Percentiles rank a stretch among this genome's conserved stretches.
phyloP scores from a whole-genome alignment of 768 basidiomycete species.

The Leccinum longicurvipes region DNA sequence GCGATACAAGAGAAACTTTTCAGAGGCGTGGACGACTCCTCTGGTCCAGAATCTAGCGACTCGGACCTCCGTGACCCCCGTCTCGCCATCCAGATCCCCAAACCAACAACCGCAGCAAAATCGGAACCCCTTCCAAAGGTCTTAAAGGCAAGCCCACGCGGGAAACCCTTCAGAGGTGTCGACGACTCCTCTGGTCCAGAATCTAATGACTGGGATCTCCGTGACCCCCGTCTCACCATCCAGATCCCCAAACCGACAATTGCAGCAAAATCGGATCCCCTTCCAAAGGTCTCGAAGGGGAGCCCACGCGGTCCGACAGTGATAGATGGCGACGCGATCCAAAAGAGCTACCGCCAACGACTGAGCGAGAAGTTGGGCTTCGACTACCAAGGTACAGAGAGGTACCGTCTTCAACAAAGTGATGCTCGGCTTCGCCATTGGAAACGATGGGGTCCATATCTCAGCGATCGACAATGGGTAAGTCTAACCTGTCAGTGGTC shows the following conservation, averaged over 20 bases:
- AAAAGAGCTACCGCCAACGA: slow-evolving; percentile 56
- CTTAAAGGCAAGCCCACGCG: slow-evolving; percentile 35
- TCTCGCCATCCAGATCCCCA: slow-evolving; percentile 74
- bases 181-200: slow-evolving; percentile 21
- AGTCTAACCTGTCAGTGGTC: slow-evolving; percentile 21
- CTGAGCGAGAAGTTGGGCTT: slow-evolving; percentile 61
- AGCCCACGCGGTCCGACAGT: slow-evolving; percentile 30
- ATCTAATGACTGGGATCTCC: slow-evolving; percentile 24
- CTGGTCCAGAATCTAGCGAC: slow-evolving; percentile 19
- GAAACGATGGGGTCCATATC: slow-evolving; percentile 99
- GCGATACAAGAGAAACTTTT: slow-evolving; percentile 77
- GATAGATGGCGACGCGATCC: slow-evolving; percentile 12
- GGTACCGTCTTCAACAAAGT: slow-evolving; percentile 81
- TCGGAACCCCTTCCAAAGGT: slow-evolving; percentile 43
- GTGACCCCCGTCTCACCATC: slow-evolving; percentile 52
- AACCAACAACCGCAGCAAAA: slow-evolving; percentile 32
- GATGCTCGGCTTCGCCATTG: slow-evolving; percentile 80
- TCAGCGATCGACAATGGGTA: slow-evolving; percentile 97
- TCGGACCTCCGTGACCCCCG: slow-evolving; percentile 30
- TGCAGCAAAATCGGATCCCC: slow-evolving; percentile 29
- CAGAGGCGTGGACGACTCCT: slow-evolving; percentile 36
- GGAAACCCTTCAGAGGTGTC: slow-evolving; percentile 58
- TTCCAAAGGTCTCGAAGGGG: slow-evolving; percentile 45
- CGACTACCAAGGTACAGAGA: slow-evolving; percentile 80
- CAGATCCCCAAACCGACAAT: slow-evolving; percentile 59